phyloP scores from a whole-genome alignment of 148 eudicot genomes.

The Arctostaphylos glauca region DNA sequence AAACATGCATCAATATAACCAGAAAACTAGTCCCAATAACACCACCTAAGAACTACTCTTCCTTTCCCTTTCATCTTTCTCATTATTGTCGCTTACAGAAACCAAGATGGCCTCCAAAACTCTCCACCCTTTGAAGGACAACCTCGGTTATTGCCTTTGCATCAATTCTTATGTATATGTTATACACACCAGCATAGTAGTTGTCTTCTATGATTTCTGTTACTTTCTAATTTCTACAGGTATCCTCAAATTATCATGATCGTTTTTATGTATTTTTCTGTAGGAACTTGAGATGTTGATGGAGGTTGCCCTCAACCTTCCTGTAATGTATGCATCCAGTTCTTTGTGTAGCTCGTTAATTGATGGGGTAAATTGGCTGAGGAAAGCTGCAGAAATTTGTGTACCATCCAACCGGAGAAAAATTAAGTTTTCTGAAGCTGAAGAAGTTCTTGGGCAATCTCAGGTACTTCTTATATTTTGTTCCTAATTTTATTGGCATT shows the following conservation, averaged over 20 bases:
- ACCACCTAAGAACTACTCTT: not conserved
- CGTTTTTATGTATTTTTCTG: not conserved
- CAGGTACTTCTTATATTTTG: slow-evolving; percentile 41
- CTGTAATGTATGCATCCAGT: slow-evolving; percentile 32
- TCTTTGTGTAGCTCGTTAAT: slow-evolving; percentile 48
- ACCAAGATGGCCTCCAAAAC: not conserved
- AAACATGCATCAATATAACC: too few species aligned
- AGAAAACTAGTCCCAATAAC: not conserved
- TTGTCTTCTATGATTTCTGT: not conserved
- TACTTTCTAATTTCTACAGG: not conserved
- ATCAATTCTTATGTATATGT: not conserved
- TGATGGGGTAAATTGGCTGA: slow-evolving; percentile 74
- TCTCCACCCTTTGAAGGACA: not conserved
- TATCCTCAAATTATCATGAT: not conserved
- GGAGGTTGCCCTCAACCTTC: slow-evolving; percentile 47
- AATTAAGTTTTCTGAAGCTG: slow-evolving; percentile 57
- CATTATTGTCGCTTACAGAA: not conserved
- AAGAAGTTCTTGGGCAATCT: slow-evolving; percentile 49
- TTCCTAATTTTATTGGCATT: slow-evolving; percentile 11
- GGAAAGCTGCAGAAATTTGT: slow-evolving; percentile 55
- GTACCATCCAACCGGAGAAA: slow-evolving; percentile 37
- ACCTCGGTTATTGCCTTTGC: not conserved
- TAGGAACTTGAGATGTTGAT: slow-evolving; percentile 69
- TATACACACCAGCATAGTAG: not conserved
- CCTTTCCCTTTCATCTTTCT: slow-evolving; percentile 1